A percentile compares a stretch with the other conserved stretches of the same genome.
Evolutionary conservation across 2,329 filamentous ascomycete species (phyloP).

Genomic region (Colletotrichum brevisporum): DNA sequence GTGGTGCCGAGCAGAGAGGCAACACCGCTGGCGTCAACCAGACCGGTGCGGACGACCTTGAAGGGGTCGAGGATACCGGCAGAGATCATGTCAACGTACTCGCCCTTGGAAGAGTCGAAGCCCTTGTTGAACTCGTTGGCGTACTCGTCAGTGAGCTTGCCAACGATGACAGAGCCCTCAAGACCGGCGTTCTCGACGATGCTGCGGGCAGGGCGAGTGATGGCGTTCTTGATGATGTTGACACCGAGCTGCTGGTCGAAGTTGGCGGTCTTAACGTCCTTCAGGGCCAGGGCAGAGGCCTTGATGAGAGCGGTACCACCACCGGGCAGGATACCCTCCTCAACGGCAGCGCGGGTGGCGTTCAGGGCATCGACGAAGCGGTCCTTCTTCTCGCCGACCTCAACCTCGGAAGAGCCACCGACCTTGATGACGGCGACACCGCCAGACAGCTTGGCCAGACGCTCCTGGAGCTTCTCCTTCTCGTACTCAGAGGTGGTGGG

Average conservation of each 20-base stretch:
- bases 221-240: constrained; percentile 97
- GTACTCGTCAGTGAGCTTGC: constrained; percentile 97
- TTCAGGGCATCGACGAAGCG: constrained; percentile 98
- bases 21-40: constrained; percentile 95
- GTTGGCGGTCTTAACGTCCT: constrained; percentile 88
- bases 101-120: constrained; percentile 95
- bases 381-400: constrained; percentile 99
- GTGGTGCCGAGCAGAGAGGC: constrained; percentile 97
- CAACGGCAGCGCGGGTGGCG: constrained; percentile 96
- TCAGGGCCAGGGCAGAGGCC: constrained; percentile 90
- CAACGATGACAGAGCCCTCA: constrained; percentile 95
- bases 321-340: constrained; percentile 98
- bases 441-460: constrained; percentile 98
- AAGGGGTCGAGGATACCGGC: constrained; percentile 98
- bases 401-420: constrained; percentile 95
- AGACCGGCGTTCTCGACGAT: constrained; percentile 98
- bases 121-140: constrained; percentile 97
- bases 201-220: constrained; percentile 92
- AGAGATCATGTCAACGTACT: constrained; percentile 99
- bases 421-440: constrained; percentile 99
- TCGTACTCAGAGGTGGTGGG: constrained; percentile 97
- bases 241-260: constrained; percentile 99
- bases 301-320: constrained; percentile 98
- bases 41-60: constrained; percentile 98
- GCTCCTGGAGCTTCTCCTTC: constrained; percentile 99